phyloP scores from a whole-genome alignment of 2,329 filamentous ascomycete species.

The Bipolaris gigantea region DNA sequence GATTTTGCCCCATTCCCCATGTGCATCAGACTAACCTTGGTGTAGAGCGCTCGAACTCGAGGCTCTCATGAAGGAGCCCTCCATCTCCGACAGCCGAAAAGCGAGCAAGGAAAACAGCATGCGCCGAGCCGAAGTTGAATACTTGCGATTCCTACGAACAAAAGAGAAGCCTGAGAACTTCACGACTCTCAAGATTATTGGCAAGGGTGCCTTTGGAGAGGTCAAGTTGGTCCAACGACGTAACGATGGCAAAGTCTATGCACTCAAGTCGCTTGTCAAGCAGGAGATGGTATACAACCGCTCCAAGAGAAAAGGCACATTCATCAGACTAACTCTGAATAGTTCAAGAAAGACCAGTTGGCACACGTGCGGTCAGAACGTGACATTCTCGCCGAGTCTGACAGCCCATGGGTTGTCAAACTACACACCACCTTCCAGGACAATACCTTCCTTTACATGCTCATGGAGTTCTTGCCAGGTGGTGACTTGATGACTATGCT shows the following conservation, averaged over 20 bases:
- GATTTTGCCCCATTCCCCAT: conserved; percentile 25
- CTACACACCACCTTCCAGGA: conserved; percentile 98
- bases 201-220: conserved; percentile 97
- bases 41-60: conserved; percentile 88
- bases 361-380: conserved; percentile 96
- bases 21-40: conserved; percentile 23
- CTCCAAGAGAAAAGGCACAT: background rate
- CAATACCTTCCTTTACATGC: conserved; percentile 92
- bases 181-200: conserved; percentile 94
- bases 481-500: conserved; percentile 99
- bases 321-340: conserved; percentile 22
- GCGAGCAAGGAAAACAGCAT: conserved; percentile 83
- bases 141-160: conserved; percentile 89
- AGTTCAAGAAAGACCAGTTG: conserved; percentile 96
- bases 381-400: conserved; percentile 97
- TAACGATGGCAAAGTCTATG: conserved; percentile 94
- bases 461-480: conserved; percentile 98
- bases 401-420: conserved; percentile 99
- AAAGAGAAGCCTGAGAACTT: conserved; percentile 95
- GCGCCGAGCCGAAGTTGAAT: conserved; percentile 86
- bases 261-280: conserved; percentile 97
- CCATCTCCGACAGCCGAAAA: conserved; percentile 73
- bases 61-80: conserved; percentile 76
- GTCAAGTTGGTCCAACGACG: conserved; percentile 97
- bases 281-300: conserved; percentile 73